Base-by-base conservation (phyloP, 345 rosid genomes). In the Excoecaria cochinchinensis region DNA sequence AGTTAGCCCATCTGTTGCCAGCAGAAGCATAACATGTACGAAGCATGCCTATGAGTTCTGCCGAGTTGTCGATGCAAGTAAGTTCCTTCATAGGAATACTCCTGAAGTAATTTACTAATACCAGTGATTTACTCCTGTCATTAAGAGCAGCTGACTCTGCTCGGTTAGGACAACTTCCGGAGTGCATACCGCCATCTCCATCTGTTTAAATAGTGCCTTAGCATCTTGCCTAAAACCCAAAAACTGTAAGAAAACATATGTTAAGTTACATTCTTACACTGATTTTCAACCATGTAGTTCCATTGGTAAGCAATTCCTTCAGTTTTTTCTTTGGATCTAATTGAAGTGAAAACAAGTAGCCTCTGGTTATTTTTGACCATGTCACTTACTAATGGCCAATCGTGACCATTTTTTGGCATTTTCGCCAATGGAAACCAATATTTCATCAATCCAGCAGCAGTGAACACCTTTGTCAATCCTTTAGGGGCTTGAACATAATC, bases 201-300 rank as follows among this genome's bases (percentile, higher is more conserved):
- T 90, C 92, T 90, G 78, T 83, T 72, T 15, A 73, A 60, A n/a
- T 12, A 36, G 55, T 48, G 8, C 5, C 2, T 10, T 25, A 25
- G 39, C 17, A 24, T 48, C 22, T 11, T 21, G 1, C 11, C 0
- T 58, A 22, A 11, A 14, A 58, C 36, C 62, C 9, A 21, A 22
- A 6, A 7, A 58, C 7, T 58, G 31, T 11, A 58, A 56, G 31
- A 31, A 9, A 6, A 56, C 22, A n/a, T 56, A 3, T 3, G 24
- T 21, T 56, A 55, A 21, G 2, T 19, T 31, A 40, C 5, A 0
- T 53, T 44, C 80, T 75, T 85, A 89, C 95, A 90, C 48, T 89
- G 92, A 75, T 90, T 90, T 84, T 89, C 95, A 46, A 87, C 92
- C 95, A 89, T 90, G 87, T 85, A 90, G 44, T 82, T 86, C 95